Conservation (phyloP, 306 rosid species). For the Purshia tridentata region DNA sequence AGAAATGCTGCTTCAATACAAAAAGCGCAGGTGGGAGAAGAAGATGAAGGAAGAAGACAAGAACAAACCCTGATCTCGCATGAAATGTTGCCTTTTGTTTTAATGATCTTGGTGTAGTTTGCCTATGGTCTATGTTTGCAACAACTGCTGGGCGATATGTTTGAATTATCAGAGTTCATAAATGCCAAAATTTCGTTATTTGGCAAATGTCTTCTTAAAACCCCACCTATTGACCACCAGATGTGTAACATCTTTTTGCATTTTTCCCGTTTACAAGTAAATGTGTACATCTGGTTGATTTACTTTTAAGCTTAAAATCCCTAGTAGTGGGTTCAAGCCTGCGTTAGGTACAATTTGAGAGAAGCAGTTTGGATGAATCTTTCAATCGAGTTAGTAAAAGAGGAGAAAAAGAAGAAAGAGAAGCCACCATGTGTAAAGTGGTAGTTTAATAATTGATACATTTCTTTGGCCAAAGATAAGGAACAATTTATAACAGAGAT, state of each 20-base stretch:
- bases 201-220: not conserved
- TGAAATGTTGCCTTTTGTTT: not conserved
- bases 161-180: not conserved
- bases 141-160: slow-evolving; percentile 2
- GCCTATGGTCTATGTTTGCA: not conserved
- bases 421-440: too few species aligned
- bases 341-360: not conserved
- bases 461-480: too few species aligned
- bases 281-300: not conserved
- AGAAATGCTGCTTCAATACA: slow-evolving; percentile 63
- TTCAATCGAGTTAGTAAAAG: too few species aligned
- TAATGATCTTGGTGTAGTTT: slow-evolving; percentile 4
- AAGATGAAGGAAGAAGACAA: slow-evolving; percentile 97
- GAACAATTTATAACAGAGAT: too few species aligned
- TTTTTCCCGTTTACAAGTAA: not conserved
- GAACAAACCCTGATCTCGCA: slow-evolving; percentile 33
- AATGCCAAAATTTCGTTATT: not conserved
- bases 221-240: not conserved
- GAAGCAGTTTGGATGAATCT: too few species aligned
- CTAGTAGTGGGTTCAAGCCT: not conserved
- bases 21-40: slow-evolving; percentile 89
- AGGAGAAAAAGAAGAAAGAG: too few species aligned
- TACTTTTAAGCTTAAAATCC: not conserved
- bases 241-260: not conserved
- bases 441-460: too few species aligned